A percentile compares a stretch with the other conserved stretches of the same genome.
These are phyloP conservation scores for Aspergillus calidoustus DNA, from an alignment of 2,329 filamentous ascomycete species.

Conservation along the genomic window DNA sequence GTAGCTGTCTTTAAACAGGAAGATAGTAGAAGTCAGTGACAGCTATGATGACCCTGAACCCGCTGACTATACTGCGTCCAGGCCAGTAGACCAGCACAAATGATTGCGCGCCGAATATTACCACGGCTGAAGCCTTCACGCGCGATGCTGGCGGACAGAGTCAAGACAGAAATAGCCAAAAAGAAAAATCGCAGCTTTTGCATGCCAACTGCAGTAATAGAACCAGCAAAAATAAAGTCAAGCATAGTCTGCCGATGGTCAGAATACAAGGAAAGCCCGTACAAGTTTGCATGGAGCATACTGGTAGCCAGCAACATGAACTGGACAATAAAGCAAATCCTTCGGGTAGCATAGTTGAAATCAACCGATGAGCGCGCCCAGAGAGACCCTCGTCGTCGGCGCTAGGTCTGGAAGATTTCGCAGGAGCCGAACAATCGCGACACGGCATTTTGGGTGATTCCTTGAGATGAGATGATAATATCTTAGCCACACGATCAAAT, in stretches of 20 bases:
- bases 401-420: background rate
- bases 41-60: too few relatives aligned
- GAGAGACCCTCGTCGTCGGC: constrained; percentile 2
- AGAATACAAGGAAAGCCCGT: constrained; percentile 11
- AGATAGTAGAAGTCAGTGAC: too few relatives aligned
- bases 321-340: constrained; percentile 18
- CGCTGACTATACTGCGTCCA: too few relatives aligned
- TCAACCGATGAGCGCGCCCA: background rate
- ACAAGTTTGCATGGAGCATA: constrained; percentile 17
- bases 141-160: constrained; percentile 18
- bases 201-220: too few relatives aligned
- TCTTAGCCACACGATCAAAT: background rate
- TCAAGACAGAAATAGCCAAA: constrained; percentile 21
- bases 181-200: too few relatives aligned
- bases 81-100: too few relatives aligned
- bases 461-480: background rate
- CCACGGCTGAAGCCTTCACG: constrained; percentile 21
- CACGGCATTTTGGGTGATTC: constrained; percentile 3
- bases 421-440: background rate
- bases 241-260: constrained; percentile 17
- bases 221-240: too few relatives aligned
- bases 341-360: constrained; percentile 19
- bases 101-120: too few relatives aligned
- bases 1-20: too few relatives aligned
- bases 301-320: constrained; percentile 4